Base-by-base conservation (phyloP, 257 asterid genomes). In the Handroanthus guayacan region DNA sequence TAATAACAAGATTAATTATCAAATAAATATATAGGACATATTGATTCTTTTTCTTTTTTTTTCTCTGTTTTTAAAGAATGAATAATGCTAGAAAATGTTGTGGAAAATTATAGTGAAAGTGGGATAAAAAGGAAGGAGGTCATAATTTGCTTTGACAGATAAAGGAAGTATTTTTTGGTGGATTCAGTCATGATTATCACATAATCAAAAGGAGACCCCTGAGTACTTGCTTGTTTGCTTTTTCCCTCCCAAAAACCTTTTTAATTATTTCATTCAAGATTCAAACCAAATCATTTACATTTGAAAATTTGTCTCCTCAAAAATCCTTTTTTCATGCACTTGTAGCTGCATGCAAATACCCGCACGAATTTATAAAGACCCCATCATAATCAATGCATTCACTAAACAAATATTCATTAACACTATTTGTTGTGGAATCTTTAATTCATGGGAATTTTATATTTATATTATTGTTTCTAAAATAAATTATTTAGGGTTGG, bases 261-360 rank as follows among this genome's bases (percentile, higher is more conserved):
- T 63, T 52, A 25, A 25, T 25, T 25, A 39, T 43, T 67, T 61
- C 62, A 64, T 74, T 75, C 58, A 77, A 77, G 45, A 69, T 74
- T 76, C 68, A 78, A 72, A 81, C 83, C 72, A 67, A 84, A 81
- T 84, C 72, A 84, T 84, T 84, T 41, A 9, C 82, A 47, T 84
- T 84, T 67, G 88, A 84, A 84, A 14, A 75, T 81, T 67, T 84
- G 88, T 84, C 88, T 71, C 82, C 83, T 47, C 73, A 45, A 54
- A 44, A 77, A 52, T 54, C 63, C 20, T 80, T 57, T 80, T 57
- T 64, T 50, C 79, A 75, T 75, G 78, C 79, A 81, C 10, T 48
- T 5, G 5, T 41, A 41, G 63, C 56, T 55, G 50, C 84, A 81
- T 80, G 87, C 85, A 80, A 44, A 18, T 67, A 60, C 67, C 74